Base-by-base conservation (phyloP, 2,329 filamentous ascomycete species). In the Teratosphaeria gauchensis region DNA sequence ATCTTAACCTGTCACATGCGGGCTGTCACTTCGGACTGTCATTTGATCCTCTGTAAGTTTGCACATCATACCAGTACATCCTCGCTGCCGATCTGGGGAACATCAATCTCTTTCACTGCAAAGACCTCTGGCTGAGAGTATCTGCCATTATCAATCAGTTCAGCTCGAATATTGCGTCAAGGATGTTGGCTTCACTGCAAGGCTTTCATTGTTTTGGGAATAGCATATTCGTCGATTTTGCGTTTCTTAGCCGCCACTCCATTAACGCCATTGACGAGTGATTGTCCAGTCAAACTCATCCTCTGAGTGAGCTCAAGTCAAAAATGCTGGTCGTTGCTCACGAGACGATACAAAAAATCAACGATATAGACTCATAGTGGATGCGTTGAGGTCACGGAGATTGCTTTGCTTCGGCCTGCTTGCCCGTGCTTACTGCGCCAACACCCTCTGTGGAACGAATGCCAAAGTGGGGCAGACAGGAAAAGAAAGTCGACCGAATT, bases 121-220 rank as follows among this genome's bases (percentile, higher is more conserved):
- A 56, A 59, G 32, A 56, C 24, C 48, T 56, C 54, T 6, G 58
- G 58, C n/a, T 51, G 21, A 9, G 54, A 56, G 32, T 59, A 59
- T 54, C 58, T 59, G 30, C 42, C 42, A 9, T 9, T 7, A 7
- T 30, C 21, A 33, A 2, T 30, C 21, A 33, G 11, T 28, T 21
- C 24, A 48, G 12, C 21, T 12, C n/a, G 16, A 42, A 3, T 42
- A n/a, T 14, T 24, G 7, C 11, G 12, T 19, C 21, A 33, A 11
- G 24, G 30, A 42, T 51, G 3, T 16, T n/a, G 16, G 19, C 53
- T 19, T 56, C n/a, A 59, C 58, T 56, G 58, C 31, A 59, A 33
- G 16, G 58, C 58, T 53, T 48, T 59, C 58, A 59, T 59, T 33
- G 12, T 56, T 28, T 53, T 53, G 21, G 58, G 58, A 48, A 56